Conservation (phyloP, 129 eudicot species). For the Centaurea solstitialis region DNA sequence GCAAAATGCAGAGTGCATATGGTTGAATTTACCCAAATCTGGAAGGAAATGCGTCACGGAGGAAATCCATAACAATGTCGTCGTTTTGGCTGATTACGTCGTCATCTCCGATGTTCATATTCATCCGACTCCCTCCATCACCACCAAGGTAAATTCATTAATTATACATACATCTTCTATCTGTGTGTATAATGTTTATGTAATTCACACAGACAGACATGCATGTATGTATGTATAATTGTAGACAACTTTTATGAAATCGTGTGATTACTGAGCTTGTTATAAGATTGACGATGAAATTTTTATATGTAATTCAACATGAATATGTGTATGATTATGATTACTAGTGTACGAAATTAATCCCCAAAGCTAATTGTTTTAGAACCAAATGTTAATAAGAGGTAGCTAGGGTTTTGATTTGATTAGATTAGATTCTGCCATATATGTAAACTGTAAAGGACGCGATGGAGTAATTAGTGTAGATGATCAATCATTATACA, state of each 20-base stretch:
- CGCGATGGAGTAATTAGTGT: not conserved
- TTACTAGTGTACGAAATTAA: not conserved
- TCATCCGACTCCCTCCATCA: conserved; percentile 66
- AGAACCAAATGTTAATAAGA: not conserved
- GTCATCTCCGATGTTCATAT: conserved; percentile 76
- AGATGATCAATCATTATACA: not conserved
- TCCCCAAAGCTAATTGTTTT: not conserved
- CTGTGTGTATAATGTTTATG: not conserved
- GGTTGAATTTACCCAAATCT: conserved; percentile 68
- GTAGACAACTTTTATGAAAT: not conserved
- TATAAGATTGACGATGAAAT: not conserved
- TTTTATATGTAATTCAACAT: not conserved
- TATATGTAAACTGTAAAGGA: not conserved
- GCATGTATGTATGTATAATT: conserved; percentile 11
- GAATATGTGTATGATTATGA: not conserved
- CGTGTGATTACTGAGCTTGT: conserved; percentile 13
- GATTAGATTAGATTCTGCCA: not conserved
- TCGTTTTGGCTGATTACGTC: conserved; percentile 85
- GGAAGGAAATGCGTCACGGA: conserved; percentile 93
- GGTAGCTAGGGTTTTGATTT: conserved; percentile 24
- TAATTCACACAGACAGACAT: conserved; percentile 13
- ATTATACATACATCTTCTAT: not conserved
- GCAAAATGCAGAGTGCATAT: conserved; percentile 45
- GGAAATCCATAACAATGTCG: conserved; percentile 88
- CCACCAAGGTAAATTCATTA: conserved; percentile 75